phyloP scores from a whole-genome alignment of 2,329 filamentous ascomycete genomes.

The Grosmannia serpens region DNA sequence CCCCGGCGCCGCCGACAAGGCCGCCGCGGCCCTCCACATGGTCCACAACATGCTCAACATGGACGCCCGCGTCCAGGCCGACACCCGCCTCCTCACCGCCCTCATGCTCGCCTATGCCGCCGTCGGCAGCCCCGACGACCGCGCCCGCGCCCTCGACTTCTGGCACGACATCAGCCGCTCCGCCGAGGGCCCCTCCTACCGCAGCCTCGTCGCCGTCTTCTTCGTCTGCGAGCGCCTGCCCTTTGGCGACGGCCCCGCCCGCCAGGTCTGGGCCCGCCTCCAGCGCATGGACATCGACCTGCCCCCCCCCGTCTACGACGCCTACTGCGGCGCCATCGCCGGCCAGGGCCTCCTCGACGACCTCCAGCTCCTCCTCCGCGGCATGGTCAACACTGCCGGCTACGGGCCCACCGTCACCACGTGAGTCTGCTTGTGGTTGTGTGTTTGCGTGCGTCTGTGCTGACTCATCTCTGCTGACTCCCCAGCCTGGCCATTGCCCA shows the following conservation, averaged over 20 bases:
- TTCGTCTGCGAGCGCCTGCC: slow-evolving; percentile 58
- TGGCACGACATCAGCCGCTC: slow-evolving; percentile 78
- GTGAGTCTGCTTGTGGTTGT: slow-evolving; percentile 38
- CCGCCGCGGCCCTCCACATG: slow-evolving; percentile 46
- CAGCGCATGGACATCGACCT: slow-evolving; percentile 67
- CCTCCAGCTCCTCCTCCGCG: slow-evolving; percentile 52
- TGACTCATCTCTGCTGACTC: neutral
- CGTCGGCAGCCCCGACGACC: slow-evolving; percentile 55
- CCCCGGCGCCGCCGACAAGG: too few relatives aligned
- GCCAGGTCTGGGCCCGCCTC: slow-evolving; percentile 60
- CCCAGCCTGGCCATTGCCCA: slow-evolving; percentile 61
- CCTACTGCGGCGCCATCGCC: slow-evolving; percentile 67
- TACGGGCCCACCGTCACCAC: slow-evolving; percentile 56
- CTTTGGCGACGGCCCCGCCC: slow-evolving; percentile 46
- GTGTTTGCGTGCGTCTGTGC: neutral
- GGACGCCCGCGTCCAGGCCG: slow-evolving; percentile 67
- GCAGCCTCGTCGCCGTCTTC: slow-evolving; percentile 71
- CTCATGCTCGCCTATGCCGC: slow-evolving; percentile 77
- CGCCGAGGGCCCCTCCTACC: slow-evolving; percentile 75
- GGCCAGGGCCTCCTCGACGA: slow-evolving; percentile 60
- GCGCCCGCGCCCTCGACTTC: slow-evolving; percentile 58
- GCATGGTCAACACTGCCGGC: slow-evolving; percentile 56
- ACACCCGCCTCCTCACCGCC: slow-evolving; percentile 67
- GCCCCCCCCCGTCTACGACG: slow-evolving; percentile 59
- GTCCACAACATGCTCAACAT: slow-evolving; percentile 93